Evolutionary conservation across 176 grass and related monocot species (phyloP), one percentile per base, ranked within the genome.

Genomic region (Bromus sterilis): DNA sequence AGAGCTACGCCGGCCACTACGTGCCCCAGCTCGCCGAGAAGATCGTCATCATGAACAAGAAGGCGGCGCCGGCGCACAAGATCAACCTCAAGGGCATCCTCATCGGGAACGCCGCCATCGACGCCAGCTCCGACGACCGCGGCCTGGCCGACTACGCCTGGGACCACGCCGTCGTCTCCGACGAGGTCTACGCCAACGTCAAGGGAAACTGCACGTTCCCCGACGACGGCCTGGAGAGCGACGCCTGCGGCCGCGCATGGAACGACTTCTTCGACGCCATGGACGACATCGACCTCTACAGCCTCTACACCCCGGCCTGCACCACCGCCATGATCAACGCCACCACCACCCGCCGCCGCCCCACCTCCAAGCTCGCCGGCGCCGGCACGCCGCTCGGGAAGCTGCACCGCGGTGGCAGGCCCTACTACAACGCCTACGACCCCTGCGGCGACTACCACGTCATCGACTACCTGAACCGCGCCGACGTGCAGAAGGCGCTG

Each of bases 1-100:
- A 98, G 84, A 98, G 92, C 76, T 94, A 98, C 63, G 95, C 84
- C 32, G 95, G 95, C 4, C 95, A 98, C 78, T 98, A 94, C 77
- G 84, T 91, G 18, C 92, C 95, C 0, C 90, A 98, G 88, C 88
- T 94, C 0, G 89, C 92, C 0, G 89, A 87, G 28, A 92, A 93
- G 85, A 93, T 98, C 68, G 23, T 91, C 11, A 78, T 94, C 16
- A 82, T 60, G 32, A 98, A 98, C 71, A 86, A 74, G 61, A 77
- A 83, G 29, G 85, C 41, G 0, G 37, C 39, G 40, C 68, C 29
- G 1, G 37, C 68, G 14, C 68, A 77, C 34, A 86, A 81, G 78
- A 91, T 98, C 81, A 98, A 98, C 60, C 84, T 98, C 75, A 98
- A 98, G 88, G 95, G 95, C 40, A 82, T 98, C 76, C 85, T 98